phyloP scores from a whole-genome alignment of 2,329 filamentous ascomycete species.

The Thermothelomyces thermophilus region DNA sequence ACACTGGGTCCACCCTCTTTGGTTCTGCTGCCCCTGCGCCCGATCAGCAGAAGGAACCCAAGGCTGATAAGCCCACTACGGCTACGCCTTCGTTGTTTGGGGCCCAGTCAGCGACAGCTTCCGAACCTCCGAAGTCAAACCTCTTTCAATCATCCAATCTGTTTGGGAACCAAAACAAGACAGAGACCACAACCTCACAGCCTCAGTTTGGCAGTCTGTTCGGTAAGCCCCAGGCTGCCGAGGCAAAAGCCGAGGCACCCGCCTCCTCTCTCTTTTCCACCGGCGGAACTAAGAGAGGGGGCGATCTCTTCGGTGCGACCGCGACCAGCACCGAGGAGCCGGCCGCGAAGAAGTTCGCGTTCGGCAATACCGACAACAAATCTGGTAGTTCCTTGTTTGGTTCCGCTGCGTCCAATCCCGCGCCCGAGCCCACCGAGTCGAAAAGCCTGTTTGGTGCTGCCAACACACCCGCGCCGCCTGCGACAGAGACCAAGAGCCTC shows the following conservation, averaged over 20 bases:
- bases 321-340: constrained; percentile 18
- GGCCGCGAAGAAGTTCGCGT: constrained; percentile 25
- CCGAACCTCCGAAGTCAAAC: constrained; percentile 21
- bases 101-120: constrained; percentile 12
- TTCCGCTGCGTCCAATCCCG: constrained; percentile 17
- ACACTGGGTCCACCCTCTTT: constrained; percentile 16
- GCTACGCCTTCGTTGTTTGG: constrained; percentile 21
- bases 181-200: constrained; percentile 11
- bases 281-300: constrained; percentile 2
- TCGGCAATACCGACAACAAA: constrained; percentile 19
- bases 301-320: constrained; percentile 15
- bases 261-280: constrained; percentile 12
- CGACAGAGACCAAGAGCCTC: constrained; percentile 18
- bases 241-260: constrained; percentile 12
- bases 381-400: constrained; percentile 17
- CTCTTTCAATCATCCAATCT: constrained; percentile 30
- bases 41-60: constrained; percentile 17
- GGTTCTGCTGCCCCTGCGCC: constrained; percentile 13
- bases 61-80: constrained; percentile 14
- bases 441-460: constrained; percentile 19
- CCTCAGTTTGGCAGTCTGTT: constrained; percentile 18
- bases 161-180: constrained; percentile 32
- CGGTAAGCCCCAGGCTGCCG: constrained; percentile 13
- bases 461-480: constrained; percentile 13
- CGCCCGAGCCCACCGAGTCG: constrained; percentile 16